A percentile compares a stretch with the other conserved stretches of the same genome.
Evolutionary conservation across 2,329 filamentous ascomycete genomes (phyloP).

Genomic region (Didymella glomerata): DNA sequence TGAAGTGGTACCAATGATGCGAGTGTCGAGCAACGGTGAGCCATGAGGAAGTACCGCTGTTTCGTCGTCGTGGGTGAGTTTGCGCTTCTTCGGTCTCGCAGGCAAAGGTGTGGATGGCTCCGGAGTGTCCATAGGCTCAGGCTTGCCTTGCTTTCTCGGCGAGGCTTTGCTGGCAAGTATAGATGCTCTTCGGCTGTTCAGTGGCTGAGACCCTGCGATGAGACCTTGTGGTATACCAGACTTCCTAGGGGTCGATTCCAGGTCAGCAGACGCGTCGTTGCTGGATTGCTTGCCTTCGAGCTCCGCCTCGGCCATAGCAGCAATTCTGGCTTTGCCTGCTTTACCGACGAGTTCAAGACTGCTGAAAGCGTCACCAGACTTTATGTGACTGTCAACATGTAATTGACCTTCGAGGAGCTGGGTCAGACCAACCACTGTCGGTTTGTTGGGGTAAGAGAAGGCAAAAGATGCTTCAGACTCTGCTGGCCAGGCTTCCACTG

Average conservation of each 20-base stretch:
- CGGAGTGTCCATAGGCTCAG: slow-evolving; percentile 1
- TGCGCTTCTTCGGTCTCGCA: slow-evolving; percentile 41
- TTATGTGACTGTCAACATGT: slow-evolving; percentile 57
- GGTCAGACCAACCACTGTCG: slow-evolving; percentile 65
- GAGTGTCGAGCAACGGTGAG: slow-evolving; percentile 66
- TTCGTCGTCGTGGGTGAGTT: slow-evolving; percentile 44
- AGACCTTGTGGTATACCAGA: slow-evolving; percentile 54
- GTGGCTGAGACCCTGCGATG: slow-evolving; percentile 48
- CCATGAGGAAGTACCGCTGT: slow-evolving; percentile 47
- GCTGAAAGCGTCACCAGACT: slow-evolving; percentile 34
- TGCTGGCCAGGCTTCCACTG: slow-evolving; percentile 72
- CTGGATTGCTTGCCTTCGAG: slow-evolving; percentile 20
- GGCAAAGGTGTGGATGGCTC: slow-evolving; percentile 24
- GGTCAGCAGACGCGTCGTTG: slow-evolving; percentile 14
- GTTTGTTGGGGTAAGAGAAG: slow-evolving; percentile 59
- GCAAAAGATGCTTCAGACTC: slow-evolving; percentile 72
- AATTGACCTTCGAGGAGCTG: slow-evolving; percentile 65
- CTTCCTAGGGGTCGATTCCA: slow-evolving; percentile 32
- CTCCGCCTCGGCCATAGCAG: slow-evolving; percentile 36
- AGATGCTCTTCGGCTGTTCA: slow-evolving; percentile 40
- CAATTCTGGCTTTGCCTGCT: slow-evolving; percentile 37
- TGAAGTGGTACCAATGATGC: slow-evolving; percentile 80
- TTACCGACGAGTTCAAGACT: slow-evolving; percentile 42
- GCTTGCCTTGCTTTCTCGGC: slow-evolving; percentile 28
- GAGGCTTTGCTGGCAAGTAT: slow-evolving; percentile 31